Conservation (phyloP, 768 basidiomycete species). For the Auricularia cornea region DNA sequence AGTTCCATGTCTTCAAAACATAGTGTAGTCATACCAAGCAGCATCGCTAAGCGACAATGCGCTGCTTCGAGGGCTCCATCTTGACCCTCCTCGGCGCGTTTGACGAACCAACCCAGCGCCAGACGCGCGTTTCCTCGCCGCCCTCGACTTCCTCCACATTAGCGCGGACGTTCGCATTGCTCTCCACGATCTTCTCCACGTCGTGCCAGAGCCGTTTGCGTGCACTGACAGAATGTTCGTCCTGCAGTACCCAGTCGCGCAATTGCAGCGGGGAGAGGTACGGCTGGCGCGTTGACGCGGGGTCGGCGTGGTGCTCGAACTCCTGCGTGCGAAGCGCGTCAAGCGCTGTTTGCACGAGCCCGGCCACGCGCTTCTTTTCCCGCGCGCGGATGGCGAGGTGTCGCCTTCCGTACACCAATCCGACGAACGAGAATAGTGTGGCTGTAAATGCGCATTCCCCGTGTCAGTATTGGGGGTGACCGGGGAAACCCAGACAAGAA, state of each 20-base stretch:
- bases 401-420: conserved; percentile 24
- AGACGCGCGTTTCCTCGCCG: conserved; percentile 84
- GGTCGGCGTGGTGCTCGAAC: conserved; percentile 72
- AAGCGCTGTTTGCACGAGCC: conserved; percentile 70
- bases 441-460: conserved; percentile 23
- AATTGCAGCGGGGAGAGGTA: conserved; percentile 82
- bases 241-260: conserved; percentile 76
- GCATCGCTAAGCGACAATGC: neutral
- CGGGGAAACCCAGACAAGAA: conserved; percentile 10
- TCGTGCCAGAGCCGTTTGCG: conserved; percentile 68
- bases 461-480: conserved; percentile 18
- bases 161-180: conserved; percentile 82
- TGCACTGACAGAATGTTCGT: conserved; percentile 63
- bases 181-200: conserved; percentile 80
- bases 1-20: neutral
- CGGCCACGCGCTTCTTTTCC: conserved; percentile 59
- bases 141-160: conserved; percentile 76
- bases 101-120: conserved; percentile 74
- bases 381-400: conserved; percentile 43
- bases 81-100: neutral
- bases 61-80: neutral
- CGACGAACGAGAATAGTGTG: conserved; percentile 21
- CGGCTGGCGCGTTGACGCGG: conserved; percentile 60
- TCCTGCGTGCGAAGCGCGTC: conserved; percentile 79
- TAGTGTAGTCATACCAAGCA: neutral